A percentile compares a stretch with the other conserved stretches of the same genome.
Evolutionary conservation across 176 grass and related monocot species (phyloP).

Genomic region (Triticum turgidum): DNA sequence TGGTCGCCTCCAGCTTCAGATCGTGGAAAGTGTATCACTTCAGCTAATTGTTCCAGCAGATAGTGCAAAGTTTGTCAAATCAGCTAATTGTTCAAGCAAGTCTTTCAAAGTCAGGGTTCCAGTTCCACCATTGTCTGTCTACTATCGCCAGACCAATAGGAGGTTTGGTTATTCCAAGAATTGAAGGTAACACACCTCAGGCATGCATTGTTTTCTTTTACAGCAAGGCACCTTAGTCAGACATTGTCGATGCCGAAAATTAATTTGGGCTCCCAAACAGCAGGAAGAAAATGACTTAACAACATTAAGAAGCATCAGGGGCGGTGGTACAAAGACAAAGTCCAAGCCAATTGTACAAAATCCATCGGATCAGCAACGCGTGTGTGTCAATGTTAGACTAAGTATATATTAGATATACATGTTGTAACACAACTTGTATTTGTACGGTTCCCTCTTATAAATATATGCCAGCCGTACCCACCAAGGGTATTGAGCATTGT

Average conservation of each 20-base stretch:
- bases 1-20: background rate
- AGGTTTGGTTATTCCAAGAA: background rate
- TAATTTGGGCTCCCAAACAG: background rate
- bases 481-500: too few species aligned
- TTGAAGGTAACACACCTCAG: background rate
- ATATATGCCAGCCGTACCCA: too few species aligned
- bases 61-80: background rate
- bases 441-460: too few species aligned
- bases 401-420: too few species aligned
- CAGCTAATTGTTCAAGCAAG: background rate
- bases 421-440: too few species aligned
- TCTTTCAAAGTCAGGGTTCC: background rate
- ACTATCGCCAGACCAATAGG: background rate
- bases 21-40: background rate
- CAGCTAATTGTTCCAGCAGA: too few species aligned
- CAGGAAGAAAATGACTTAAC: background rate
- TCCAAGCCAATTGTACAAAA: constrained; percentile 26
- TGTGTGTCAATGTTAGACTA: background rate
- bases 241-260: background rate
- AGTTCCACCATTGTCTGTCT: background rate
- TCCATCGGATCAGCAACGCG: background rate
- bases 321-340: background rate
- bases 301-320: background rate
- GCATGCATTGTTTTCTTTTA: background rate
- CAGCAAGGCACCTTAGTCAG: background rate